Base-by-base conservation (phyloP, 2,329 filamentous ascomycete genomes). In the Diplodia seriata region DNA sequence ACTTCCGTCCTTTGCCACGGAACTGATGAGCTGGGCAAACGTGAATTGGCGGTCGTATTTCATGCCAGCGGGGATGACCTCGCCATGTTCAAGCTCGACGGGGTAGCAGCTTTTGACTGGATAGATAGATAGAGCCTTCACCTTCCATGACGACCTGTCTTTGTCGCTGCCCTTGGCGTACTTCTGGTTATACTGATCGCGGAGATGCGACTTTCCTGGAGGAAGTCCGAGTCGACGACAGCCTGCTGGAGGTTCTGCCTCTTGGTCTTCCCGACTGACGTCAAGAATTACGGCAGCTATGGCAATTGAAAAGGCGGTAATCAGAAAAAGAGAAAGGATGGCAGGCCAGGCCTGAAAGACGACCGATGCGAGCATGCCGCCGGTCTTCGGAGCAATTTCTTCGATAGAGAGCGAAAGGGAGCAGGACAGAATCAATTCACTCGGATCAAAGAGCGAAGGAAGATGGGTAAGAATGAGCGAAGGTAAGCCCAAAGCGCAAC, bases 41-140 rank as follows among this genome's bases (percentile, higher is more conserved):
- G 88, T 90, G 81, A 93, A 97, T 72, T 94, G 86, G 6, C 93
- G 87, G 79, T 97, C 93, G 77, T 90, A 91, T 76, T 90, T 86
- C 68, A 97, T 66, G 1, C 93, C 93, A 2, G 87, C 87, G 6
- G 87, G 81, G 55, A 92, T 79, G 18, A 95, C 84, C 66, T 87
- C 85, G 69, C 86, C 87, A 69, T 84, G 81, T 63, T 86, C 80
- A 56, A 97, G 79, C 79, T 95, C 92, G 66, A 97, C 88, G 33
- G 90, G 91, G 67, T 82, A 83, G 77, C 93, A 97, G 68, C 91
- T 92, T 80, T 96, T 94, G 77, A 97, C 81, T 0, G 94, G 93
- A 77, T 95, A 94, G 69, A 93, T 85, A 80, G 89, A 90, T 63
- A 97, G 82, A 67, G 90, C 91, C 77, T 92, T 89, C 57, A 90